phyloP scores from a whole-genome alignment of 2,329 filamentous ascomycete species.

The Zymoseptoria brevis region DNA sequence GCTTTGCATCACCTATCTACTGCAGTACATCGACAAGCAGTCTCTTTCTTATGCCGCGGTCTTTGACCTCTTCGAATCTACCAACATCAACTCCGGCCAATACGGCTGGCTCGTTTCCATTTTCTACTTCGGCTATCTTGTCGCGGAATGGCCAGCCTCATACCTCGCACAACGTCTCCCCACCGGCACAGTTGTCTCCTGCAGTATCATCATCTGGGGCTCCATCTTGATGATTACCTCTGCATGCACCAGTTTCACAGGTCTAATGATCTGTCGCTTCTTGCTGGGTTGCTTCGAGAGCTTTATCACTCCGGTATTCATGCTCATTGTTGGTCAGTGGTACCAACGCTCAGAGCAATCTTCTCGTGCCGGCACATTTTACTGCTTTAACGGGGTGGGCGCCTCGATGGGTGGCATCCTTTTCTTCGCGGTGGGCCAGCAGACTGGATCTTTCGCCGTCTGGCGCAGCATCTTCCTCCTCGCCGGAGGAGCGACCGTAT shows the following conservation, averaged over 20 bases:
- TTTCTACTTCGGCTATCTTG: constrained; percentile 45
- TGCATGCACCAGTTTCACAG: constrained; percentile 51
- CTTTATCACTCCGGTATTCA: constrained; percentile 43
- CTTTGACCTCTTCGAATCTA: constrained; percentile 47
- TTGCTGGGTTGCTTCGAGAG: constrained; percentile 64
- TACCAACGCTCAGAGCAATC: constrained; percentile 54
- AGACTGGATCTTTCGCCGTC: constrained; percentile 21
- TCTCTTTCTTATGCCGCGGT: constrained; percentile 48
- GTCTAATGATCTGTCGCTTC: constrained; percentile 53
- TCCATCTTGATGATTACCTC: constrained; percentile 53
- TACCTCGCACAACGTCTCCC: constrained; percentile 28
- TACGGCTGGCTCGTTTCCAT: constrained; percentile 49
- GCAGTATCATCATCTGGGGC: constrained; percentile 54
- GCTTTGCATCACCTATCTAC: constrained; percentile 30
- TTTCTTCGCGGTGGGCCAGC: constrained; percentile 43
- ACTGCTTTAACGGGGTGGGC: constrained; percentile 69
- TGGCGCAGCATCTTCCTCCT: constrained; percentile 55
- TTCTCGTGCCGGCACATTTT: constrained; percentile 33
- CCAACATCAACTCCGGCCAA: constrained; percentile 39
- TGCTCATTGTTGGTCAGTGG: constrained; percentile 48
- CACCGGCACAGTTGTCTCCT: constrained; percentile 28
- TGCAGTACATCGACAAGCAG: constrained; percentile 38
- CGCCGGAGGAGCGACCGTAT: constrained; percentile 54
- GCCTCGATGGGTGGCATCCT: constrained; percentile 63
- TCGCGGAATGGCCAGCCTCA: constrained; percentile 19